These are phyloP conservation scores for Anisodus acutangulus DNA, from an alignment of 257 asterid species.

Conservation along the genomic window DNA sequence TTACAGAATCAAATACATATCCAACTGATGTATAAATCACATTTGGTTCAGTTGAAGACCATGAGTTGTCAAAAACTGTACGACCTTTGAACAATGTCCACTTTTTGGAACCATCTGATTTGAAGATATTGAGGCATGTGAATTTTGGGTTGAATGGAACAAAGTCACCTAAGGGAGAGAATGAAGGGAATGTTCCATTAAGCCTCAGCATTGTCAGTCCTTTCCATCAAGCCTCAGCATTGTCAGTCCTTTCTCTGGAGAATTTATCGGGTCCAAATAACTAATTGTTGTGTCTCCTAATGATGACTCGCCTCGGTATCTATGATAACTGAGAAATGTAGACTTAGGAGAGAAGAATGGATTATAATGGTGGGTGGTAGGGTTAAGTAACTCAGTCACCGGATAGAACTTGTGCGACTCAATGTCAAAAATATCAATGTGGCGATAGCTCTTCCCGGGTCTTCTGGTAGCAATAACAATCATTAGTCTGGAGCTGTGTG, in stretches of 20 bases:
- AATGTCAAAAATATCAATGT: constrained; percentile 67
- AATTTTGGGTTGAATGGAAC: constrained; percentile 63
- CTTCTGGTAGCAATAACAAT: constrained; percentile 79
- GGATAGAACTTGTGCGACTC: constrained; percentile 51
- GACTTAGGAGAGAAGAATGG: constrained; percentile 69
- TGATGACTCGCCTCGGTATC: constrained; percentile 65
- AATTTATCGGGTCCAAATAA: constrained; percentile 53
- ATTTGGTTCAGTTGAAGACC: constrained; percentile 70
- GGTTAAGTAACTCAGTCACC: constrained; percentile 59
- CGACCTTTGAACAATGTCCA: constrained; percentile 63
- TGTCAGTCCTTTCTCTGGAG: constrained; percentile 51
- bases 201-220: constrained; percentile 62
- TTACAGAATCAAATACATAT: constrained; percentile 60
- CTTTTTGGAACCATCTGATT: constrained; percentile 68
- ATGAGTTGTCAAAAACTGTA: constrained; percentile 55
- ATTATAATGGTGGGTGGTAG: constrained; percentile 78
- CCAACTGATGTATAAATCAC: constrained; percentile 77
- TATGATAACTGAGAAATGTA: constrained; percentile 58
- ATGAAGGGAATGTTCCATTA: constrained; percentile 70
- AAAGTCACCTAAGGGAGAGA: constrained; percentile 66
- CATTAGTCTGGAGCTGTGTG: constrained; percentile 36
- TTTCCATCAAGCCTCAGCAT: constrained; percentile 52
- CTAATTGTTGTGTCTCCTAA: constrained; percentile 51
- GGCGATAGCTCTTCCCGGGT: constrained; percentile 60
- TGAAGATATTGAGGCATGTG: constrained; percentile 60